Evolutionary conservation across 2,329 filamentous ascomycete species (phyloP).

Genomic region (Chrysoporthe cubensis): DNA sequence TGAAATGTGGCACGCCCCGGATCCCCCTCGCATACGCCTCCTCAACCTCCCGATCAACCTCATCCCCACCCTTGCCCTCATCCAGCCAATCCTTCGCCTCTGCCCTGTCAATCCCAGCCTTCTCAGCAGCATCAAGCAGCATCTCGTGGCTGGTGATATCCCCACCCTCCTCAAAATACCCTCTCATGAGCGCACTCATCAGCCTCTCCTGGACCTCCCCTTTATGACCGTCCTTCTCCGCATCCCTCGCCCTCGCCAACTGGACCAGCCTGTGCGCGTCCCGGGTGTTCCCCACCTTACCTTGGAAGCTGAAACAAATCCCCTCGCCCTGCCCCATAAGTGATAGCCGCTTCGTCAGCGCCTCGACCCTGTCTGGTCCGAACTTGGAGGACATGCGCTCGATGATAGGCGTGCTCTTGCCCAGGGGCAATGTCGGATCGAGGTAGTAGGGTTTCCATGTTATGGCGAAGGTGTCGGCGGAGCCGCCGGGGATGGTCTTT

Average conservation of each 20-base stretch:
- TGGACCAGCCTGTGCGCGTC: conserved; percentile 80
- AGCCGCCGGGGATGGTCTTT: conserved; percentile 59
- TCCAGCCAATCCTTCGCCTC: conserved; percentile 60
- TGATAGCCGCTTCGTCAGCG: conserved; percentile 61
- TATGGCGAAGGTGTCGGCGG: conserved; percentile 70
- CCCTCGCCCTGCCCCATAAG: conserved; percentile 66
- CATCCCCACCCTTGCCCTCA: conserved; percentile 56
- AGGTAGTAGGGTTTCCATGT: conserved; percentile 83
- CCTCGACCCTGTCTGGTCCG: conserved; percentile 62
- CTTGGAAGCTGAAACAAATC: conserved; percentile 73
- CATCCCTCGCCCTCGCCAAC: conserved; percentile 59
- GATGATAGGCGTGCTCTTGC: conserved; percentile 47
- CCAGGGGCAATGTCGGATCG: conserved; percentile 63
- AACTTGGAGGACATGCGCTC: conserved; percentile 66
- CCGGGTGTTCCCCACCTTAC: conserved; percentile 74
- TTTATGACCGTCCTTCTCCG: conserved; percentile 34
- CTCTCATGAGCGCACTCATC: conserved; percentile 65
- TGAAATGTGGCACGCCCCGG: conserved; percentile 75
- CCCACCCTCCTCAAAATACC: conserved; percentile 67
- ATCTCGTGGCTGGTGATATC: conserved; percentile 64
- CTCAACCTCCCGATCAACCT: conserved; percentile 61
- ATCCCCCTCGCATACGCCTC: conserved; percentile 57
- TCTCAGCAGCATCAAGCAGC: conserved; percentile 55
- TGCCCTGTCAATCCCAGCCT: conserved; percentile 55
- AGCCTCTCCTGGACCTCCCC: conserved; percentile 58